Evolutionary conservation across 2,329 filamentous ascomycete species (phyloP).

Genomic region (Ascocoryne sarcoides): DNA sequence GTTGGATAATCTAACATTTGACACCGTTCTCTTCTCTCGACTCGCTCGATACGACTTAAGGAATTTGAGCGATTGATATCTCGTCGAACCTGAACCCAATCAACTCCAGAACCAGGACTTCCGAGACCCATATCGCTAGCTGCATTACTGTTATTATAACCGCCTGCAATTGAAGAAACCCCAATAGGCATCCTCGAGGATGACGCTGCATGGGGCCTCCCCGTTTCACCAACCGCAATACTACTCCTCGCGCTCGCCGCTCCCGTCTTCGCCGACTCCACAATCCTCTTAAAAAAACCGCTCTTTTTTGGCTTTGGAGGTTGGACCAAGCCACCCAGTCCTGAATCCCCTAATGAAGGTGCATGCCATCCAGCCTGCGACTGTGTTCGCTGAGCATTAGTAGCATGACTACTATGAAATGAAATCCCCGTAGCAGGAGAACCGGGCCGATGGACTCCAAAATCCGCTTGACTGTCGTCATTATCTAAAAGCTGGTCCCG

Average conservation of each 20-base stretch:
- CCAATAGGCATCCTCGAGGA: slow-evolving; percentile 22
- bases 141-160: slow-evolving; percentile 35
- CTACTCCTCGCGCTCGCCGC: slow-evolving; percentile 83
- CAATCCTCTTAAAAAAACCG: slow-evolving; percentile 91
- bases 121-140: slow-evolving; percentile 64
- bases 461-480: slow-evolving; percentile 23
- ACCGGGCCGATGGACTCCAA: slow-evolving; percentile 46
- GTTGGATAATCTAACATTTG: slow-evolving; percentile 91
- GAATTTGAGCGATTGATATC: slow-evolving; percentile 96
- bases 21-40: slow-evolving; percentile 79
- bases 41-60: slow-evolving; percentile 76
- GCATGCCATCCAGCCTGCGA: slow-evolving; percentile 55
- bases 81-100: slow-evolving; percentile 96
- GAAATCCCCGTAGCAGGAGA: slow-evolving; percentile 70
- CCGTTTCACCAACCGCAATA: slow-evolving; percentile 55
- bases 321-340: slow-evolving; percentile 66
- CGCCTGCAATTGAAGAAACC: slow-evolving; percentile 45
- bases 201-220: slow-evolving; percentile 26
- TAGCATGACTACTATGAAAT: slow-evolving; percentile 78
- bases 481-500: slow-evolving; percentile 32
- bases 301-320: slow-evolving; percentile 68
- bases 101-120: slow-evolving; percentile 43
- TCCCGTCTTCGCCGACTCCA: slow-evolving; percentile 88
- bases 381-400: slow-evolving; percentile 43
- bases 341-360: slow-evolving; percentile 47